These are phyloP conservation scores for Trypanosomatidae sp. DNA, from an alignment of 208 protist genomes.

Conservation along the genomic window DNA sequence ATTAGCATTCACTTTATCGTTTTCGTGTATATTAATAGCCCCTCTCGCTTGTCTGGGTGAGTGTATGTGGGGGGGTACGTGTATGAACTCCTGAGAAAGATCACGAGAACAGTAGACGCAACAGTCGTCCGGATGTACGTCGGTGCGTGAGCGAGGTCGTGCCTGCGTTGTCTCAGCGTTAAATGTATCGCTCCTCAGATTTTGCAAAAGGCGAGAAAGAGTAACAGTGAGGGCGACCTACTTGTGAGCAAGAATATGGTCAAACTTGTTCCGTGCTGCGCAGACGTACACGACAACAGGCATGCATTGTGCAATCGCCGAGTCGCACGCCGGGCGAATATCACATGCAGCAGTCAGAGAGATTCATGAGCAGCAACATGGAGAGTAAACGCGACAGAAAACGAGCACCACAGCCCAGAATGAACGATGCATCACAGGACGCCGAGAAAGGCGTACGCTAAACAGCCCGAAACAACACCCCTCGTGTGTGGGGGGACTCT, in stretches of 20 bases:
- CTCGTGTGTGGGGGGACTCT: neutral
- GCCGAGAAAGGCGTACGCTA: neutral
- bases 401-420: neutral
- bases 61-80: neutral
- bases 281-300: neutral
- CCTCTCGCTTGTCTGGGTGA: neutral
- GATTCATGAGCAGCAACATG: no score
- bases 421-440: neutral
- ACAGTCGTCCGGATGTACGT: neutral
- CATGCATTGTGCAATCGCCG: neutral
- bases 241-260: neutral
- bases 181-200: neutral
- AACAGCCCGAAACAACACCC: neutral
- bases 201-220: constrained; percentile 1
- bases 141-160: neutral
- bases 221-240: neutral
- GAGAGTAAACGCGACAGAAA: neutral
- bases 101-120: neutral
- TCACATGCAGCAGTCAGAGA: neutral
- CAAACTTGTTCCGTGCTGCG: neutral
- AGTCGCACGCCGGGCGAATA: neutral
- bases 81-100: neutral
- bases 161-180: neutral
- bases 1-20: neutral
- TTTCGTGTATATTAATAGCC: neutral